These are phyloP conservation scores for Eucalyptus sp. DNA, from an alignment of 345 rosid genomes.

Conservation along the genomic window DNA sequence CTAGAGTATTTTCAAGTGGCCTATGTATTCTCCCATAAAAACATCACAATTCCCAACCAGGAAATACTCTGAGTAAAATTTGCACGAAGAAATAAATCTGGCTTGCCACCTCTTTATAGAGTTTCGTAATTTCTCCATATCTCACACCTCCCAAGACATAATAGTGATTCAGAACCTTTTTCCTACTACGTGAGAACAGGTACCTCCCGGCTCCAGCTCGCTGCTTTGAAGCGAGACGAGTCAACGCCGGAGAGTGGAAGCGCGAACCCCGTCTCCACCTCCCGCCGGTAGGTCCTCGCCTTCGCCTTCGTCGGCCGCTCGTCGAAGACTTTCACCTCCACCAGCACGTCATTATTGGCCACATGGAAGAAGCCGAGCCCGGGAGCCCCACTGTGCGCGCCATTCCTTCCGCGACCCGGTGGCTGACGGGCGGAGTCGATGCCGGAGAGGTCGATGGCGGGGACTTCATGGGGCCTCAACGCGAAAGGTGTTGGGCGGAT, in stretches of 20 bases:
- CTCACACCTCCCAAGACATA: neutral
- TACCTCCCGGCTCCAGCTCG: constrained; percentile 30
- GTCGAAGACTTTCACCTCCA: neutral
- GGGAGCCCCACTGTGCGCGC: neutral
- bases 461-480: neutral
- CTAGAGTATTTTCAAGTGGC: neutral
- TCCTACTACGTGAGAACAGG: neutral
- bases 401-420: constrained; percentile 6
- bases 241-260: constrained; percentile 26
- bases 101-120: neutral
- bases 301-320: constrained; percentile 19
- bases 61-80: neutral
- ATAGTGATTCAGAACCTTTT: neutral
- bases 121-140: neutral
- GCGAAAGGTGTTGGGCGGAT: constrained; percentile 2
- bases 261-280: neutral
- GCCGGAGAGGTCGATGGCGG: constrained; percentile 26
- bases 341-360: constrained; percentile 28
- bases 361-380: constrained; percentile 41
- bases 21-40: neutral
- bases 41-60: neutral
- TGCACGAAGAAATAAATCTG: neutral
- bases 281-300: constrained; percentile 12
- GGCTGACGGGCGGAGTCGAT: constrained; percentile 7
- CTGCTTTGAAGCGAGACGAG: constrained; percentile 27